Evolutionary conservation across 2,329 filamentous ascomycete species (phyloP).

Genomic region (Sarocladium brachiariae): DNA sequence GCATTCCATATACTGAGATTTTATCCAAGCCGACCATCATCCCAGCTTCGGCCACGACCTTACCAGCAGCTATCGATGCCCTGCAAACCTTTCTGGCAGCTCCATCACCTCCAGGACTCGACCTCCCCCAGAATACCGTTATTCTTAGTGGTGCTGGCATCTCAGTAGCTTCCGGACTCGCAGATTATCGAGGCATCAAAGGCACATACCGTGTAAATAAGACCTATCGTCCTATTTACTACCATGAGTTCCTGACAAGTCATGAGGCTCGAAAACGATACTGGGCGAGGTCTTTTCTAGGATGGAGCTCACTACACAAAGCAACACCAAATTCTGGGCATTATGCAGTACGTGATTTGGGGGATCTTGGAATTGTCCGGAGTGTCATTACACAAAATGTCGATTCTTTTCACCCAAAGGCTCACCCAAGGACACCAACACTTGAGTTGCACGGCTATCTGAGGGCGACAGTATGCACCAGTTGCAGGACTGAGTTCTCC

Average conservation of each 20-base stretch:
- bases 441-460: slow-evolving; percentile 91
- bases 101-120: slow-evolving; percentile 41
- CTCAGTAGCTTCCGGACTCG: slow-evolving; percentile 84
- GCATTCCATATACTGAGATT: slow-evolving; percentile 84
- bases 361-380: slow-evolving; percentile 62
- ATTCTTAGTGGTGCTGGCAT: slow-evolving; percentile 77
- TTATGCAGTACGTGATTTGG: slow-evolving; percentile 66
- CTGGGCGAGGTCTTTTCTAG: slow-evolving; percentile 91
- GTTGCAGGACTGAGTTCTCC: slow-evolving; percentile 65
- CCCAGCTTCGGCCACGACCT: slow-evolving; percentile 62
- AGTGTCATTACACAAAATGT: slow-evolving; percentile 93
- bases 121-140: slow-evolving; percentile 35
- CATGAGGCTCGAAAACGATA: slow-evolving; percentile 88
- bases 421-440: slow-evolving; percentile 68
- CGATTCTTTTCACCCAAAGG: slow-evolving; percentile 79
- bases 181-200: slow-evolving; percentile 83
- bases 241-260: slow-evolving; percentile 74
- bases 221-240: slow-evolving; percentile 86
- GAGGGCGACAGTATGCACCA: slow-evolving; percentile 71
- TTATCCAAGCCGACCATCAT: slow-evolving; percentile 69
- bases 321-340: slow-evolving; percentile 78
- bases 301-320: slow-evolving; percentile 75
- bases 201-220: slow-evolving; percentile 93
- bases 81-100: slow-evolving; percentile 69
- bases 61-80: slow-evolving; percentile 68